Conservation (phyloP, 148 eudicot species). For the Rhododendron griersonianum region DNA sequence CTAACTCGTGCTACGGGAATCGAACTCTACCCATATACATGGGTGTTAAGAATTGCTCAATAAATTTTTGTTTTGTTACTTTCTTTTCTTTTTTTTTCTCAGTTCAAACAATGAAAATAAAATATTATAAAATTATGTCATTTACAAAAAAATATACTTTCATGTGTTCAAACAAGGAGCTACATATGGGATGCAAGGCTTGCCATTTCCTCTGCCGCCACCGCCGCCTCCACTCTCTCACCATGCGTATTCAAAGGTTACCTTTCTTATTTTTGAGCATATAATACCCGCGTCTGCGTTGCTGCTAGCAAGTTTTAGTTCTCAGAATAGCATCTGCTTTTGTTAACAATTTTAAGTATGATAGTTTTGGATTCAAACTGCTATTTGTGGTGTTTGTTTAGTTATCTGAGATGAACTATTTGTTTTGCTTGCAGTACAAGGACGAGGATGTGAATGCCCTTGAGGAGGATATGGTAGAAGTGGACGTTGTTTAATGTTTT, state of each 20-base stretch:
- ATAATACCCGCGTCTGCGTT: not conserved
- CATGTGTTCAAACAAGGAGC: constrained; percentile 15
- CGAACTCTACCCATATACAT: no score
- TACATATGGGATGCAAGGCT: constrained; percentile 16
- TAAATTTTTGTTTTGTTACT: no score
- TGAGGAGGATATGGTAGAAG: constrained; percentile 57
- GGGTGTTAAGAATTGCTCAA: no score
- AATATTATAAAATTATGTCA: no score
- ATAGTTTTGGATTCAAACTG: not conserved
- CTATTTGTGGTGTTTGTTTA: not conserved
- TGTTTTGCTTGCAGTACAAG: constrained; percentile 45
- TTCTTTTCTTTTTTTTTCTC: no score
- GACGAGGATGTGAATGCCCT: constrained; percentile 44
- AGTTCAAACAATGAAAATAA: no score
- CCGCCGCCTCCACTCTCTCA: constrained; percentile 50
- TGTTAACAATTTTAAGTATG: not conserved
- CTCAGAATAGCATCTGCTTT: not conserved
- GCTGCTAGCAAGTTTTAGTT: not conserved
- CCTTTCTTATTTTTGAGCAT: not conserved
- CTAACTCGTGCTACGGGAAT: no score
- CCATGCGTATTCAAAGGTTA: constrained; percentile 55
- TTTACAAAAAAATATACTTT: no score
- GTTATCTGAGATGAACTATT: not conserved
- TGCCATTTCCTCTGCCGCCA: constrained; percentile 49
- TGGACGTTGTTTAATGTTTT: constrained; percentile 41